Conservation (phyloP, 495 filamentous ascomycete genomes). For the Thozetella sp. region DNA sequence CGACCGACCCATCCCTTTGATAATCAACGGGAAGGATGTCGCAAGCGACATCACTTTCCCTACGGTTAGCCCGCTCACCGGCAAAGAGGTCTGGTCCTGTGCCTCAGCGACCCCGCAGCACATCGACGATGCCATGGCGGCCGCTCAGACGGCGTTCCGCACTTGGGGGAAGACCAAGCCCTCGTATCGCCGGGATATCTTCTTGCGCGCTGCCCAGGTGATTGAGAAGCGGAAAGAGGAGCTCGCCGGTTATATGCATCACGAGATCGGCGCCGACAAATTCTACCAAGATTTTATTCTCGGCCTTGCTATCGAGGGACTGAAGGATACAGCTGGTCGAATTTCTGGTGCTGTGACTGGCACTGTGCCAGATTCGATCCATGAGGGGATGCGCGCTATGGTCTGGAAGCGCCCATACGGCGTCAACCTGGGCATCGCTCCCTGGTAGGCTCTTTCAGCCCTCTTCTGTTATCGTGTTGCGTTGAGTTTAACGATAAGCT, state of each 20-base stretch:
- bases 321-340: slow-evolving; percentile 63
- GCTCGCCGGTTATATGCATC: slow-evolving; percentile 47
- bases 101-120: slow-evolving; percentile 55
- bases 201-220: slow-evolving; percentile 62
- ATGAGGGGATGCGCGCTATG: slow-evolving; percentile 55
- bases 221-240: slow-evolving; percentile 52
- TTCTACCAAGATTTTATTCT: slow-evolving; percentile 52
- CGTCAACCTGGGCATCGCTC: slow-evolving; percentile 66
- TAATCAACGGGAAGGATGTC: slow-evolving; percentile 62
- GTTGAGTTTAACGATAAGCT: slow-evolving; percentile 37
- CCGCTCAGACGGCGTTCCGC: slow-evolving; percentile 62
- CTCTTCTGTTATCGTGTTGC: background rate
- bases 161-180: slow-evolving; percentile 61
- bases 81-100: slow-evolving; percentile 48
- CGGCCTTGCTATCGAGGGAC: slow-evolving; percentile 41
- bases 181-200: slow-evolving; percentile 58
- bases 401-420: slow-evolving; percentile 69
- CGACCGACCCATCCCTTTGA: slow-evolving; percentile 46
- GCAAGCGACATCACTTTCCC: slow-evolving; percentile 56
- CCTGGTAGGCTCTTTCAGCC: slow-evolving; percentile 16
- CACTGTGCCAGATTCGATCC: slow-evolving; percentile 45
- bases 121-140: slow-evolving; percentile 52
- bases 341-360: slow-evolving; percentile 52
- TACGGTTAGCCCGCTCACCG: slow-evolving; percentile 56
- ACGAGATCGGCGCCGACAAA: slow-evolving; percentile 60